Base-by-base conservation (phyloP, 768 basidiomycete genomes). In the Chalciporus sphaerocephalus region DNA sequence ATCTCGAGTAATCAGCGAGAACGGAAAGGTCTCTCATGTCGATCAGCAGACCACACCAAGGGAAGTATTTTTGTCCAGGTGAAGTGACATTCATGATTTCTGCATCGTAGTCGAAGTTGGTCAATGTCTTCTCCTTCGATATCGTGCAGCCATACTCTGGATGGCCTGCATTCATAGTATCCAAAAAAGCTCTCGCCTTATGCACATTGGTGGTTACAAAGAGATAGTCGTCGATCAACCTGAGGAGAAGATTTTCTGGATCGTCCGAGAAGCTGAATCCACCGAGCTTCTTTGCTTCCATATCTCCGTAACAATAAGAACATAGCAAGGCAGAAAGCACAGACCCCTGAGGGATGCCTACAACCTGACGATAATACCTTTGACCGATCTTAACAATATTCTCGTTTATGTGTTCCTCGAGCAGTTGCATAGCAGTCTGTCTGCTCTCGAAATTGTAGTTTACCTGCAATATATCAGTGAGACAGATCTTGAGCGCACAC, bases 321-420 rank as follows among this genome's bases (percentile, higher is more conserved):
- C 96, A 99, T 1, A 99, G 69, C n/a, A 98, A 60, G 0, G 87
- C 78, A 6, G 93, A 96, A n/a, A 98, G 69, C n/a, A 93, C 81
- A 2, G 94, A 97, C 17, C 96, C 96, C 65, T 99, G 96, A 1
- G 96, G 95, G 18, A 99, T 99, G 2, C 96, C 96, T 22, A 90
- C 79, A n/a, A 76, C 79, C 64, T 99, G 96, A 11, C 86, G 81
- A 60, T 86, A 95, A 58, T 85, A 91, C 33, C 77, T 66, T n/a
- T 68, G 56, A 1, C 87, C 89, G 42, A 96, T 92, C 92, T 92
- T 95, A 55, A 97, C 92, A 8, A 97, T 81, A 51, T 97, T 97
- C 50, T 90, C 84, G 6, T 78, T 85, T 51, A 99, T 89, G 61
- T 99, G 95, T 54, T 93, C 88, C 53, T 86, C 79, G 0, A 98